Conservation (phyloP, 2,329 filamentous ascomycete species). For the Alternaria alternata region DNA sequence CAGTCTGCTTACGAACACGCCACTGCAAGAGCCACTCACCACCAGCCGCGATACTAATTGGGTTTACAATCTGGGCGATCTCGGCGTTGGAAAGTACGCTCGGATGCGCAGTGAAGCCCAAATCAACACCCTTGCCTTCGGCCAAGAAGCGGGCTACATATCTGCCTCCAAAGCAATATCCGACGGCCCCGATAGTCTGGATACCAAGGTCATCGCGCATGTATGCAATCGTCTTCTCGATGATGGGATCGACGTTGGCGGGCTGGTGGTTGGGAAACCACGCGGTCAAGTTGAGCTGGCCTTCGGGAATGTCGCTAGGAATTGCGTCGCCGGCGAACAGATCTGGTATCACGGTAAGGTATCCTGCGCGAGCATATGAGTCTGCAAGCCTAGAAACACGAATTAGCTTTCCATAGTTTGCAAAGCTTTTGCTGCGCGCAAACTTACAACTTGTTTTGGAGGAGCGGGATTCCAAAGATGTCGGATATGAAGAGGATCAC, state of each 20-base stretch:
- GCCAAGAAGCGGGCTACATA: conserved; percentile 72
- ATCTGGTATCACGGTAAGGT: conserved; percentile 47
- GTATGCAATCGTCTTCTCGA: conserved; percentile 63
- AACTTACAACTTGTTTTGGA: conserved; percentile 39
- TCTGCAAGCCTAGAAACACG: conserved; percentile 34
- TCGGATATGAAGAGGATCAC: conserved; percentile 49
- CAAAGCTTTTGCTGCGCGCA: neutral
- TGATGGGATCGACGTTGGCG: conserved; percentile 57
- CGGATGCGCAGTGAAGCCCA: conserved; percentile 75
- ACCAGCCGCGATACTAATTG: conserved; percentile 70
- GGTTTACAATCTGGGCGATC: conserved; percentile 68
- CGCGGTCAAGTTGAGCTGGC: conserved; percentile 69
- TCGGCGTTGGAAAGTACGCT: conserved; percentile 73
- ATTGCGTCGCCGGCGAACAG: conserved; percentile 46
- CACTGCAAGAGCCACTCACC: conserved; percentile 14
- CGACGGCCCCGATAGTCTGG: conserved; percentile 68
- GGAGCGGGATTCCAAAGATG: conserved; percentile 44
- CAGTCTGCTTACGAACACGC: neutral
- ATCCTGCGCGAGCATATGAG: conserved; percentile 44
- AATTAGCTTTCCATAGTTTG: neutral
- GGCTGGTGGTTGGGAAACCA: conserved; percentile 58
- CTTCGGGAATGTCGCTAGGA: conserved; percentile 56
- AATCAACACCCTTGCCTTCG: conserved; percentile 62
- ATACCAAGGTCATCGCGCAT: conserved; percentile 64
- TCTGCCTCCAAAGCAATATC: conserved; percentile 80